Conservation (phyloP, 1,284 basidiomycete species). For the Coniferiporia sulphurascens region DNA sequence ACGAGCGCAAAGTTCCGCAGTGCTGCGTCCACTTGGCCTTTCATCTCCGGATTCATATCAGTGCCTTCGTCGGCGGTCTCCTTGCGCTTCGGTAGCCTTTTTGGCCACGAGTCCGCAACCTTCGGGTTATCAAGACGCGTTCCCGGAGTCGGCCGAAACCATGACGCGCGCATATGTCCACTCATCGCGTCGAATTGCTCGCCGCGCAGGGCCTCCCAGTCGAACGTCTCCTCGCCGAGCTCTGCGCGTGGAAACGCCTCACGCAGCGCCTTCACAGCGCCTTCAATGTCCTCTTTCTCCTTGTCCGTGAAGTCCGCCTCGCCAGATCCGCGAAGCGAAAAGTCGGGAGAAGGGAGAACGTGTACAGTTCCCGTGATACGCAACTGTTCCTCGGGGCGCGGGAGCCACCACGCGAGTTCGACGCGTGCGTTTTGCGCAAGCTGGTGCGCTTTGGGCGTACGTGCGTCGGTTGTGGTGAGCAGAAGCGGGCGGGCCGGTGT, state of each 20-base stretch:
- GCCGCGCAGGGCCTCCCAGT: constrained; percentile 59
- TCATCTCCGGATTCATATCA: constrained; percentile 30
- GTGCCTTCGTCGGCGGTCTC: constrained; percentile 38
- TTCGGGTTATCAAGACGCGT: constrained; percentile 41
- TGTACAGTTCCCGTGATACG: constrained; percentile 47
- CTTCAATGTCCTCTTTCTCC: constrained; percentile 20
- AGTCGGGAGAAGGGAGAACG: constrained; percentile 39
- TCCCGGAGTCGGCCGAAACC: constrained; percentile 59
- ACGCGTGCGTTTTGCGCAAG: constrained; percentile 39
- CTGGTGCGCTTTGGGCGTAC: constrained; percentile 55
- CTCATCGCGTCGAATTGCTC: constrained; percentile 51
- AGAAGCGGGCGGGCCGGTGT: constrained; percentile 47
- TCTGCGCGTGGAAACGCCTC: constrained; percentile 29
- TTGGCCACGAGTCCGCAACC: constrained; percentile 54
- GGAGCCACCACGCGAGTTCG: constrained; percentile 59
- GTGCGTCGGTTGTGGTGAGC: constrained; percentile 52
- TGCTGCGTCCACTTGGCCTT: constrained; percentile 43
- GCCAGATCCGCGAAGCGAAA: constrained; percentile 27
- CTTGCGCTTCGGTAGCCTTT: constrained; percentile 33
- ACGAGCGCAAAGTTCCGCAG: constrained; percentile 60
- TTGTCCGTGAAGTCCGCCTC: constrained; percentile 15
- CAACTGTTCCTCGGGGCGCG: constrained; percentile 51
- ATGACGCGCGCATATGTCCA: constrained; percentile 56
- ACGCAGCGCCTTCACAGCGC: not conserved
- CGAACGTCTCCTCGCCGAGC: constrained; percentile 38